phyloP scores from a whole-genome alignment of 2,329 filamentous ascomycete species.

The Sporothrix euskadiensis region DNA sequence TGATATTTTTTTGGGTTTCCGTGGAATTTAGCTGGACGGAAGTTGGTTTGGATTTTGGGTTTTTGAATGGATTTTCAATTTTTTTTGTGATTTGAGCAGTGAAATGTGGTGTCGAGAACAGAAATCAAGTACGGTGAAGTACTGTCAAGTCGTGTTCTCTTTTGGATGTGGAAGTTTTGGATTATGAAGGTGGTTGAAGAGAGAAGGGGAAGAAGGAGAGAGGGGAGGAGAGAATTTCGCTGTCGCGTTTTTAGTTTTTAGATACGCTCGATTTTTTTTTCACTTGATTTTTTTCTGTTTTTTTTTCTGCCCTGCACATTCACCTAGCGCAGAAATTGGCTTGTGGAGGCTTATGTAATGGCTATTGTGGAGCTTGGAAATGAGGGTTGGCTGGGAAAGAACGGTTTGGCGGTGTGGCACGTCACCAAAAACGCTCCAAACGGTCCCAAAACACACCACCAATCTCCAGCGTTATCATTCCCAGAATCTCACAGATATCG shows the following conservation, averaged over 20 bases:
- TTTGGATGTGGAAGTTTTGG: constrained; percentile 45
- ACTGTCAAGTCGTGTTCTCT: constrained; percentile 42
- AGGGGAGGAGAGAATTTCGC: constrained; percentile 30
- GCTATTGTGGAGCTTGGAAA: constrained; percentile 17
- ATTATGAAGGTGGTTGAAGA: constrained; percentile 43
- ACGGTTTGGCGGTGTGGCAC: constrained; percentile 11
- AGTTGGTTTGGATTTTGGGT: constrained; percentile 38
- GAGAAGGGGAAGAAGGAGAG: constrained; percentile 21
- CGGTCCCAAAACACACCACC: background rate
- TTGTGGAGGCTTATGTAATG: constrained; percentile 26
- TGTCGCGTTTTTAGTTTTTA: constrained; percentile 27
- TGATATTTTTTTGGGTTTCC: constrained; percentile 30
- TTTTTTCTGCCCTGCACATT: constrained; percentile 21
- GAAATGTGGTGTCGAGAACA: constrained; percentile 57
- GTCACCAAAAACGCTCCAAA: background rate
- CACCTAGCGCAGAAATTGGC: constrained; percentile 21
- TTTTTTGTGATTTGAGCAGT: constrained; percentile 59
- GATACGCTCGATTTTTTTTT: constrained; percentile 28
- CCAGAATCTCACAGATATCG: background rate
- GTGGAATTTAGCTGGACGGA: constrained; percentile 31
- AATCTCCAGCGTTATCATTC: background rate
- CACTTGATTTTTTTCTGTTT: constrained; percentile 20
- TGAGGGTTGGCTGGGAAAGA: constrained; percentile 16
- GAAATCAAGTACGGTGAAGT: constrained; percentile 59
- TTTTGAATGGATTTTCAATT: constrained; percentile 57